Base-by-base conservation (phyloP, 2,329 filamentous ascomycete species). In the Sporothrix variecibatus region DNA sequence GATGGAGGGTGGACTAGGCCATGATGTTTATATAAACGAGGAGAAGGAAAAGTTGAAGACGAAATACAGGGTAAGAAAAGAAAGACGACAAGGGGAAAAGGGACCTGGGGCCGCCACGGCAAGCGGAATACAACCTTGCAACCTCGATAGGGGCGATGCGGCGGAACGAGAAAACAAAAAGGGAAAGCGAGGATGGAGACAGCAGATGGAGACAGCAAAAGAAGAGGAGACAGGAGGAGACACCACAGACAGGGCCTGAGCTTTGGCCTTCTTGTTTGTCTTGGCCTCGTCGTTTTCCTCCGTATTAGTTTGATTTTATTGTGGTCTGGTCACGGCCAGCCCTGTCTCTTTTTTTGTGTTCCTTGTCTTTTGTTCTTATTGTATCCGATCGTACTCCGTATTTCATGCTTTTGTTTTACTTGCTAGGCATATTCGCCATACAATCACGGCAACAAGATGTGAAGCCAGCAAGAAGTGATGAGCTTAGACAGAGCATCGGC, bases 71-170 rank as follows among this genome's bases (percentile, higher is more conserved):
- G 38, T n/a, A 20, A n/a, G 31, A 40, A 23, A 26, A 31, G 20
- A 51, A 34, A 1, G 31, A 38, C 9, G 11, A 51, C 12, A 60
- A 3, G 34, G 23, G 8, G 7, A 51, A 28, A 51, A 20, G 11
- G 23, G 31, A 58, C 43, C 2, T 26, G 17, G 46, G 46, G 17
- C 20, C 31, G 2, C 51, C 11, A 60, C 31, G 49, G 68, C 31
- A 58, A 71, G 51, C n/a, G 46, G 46, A 34, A 53, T 53, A 51
- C 67, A 38, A 69, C 67, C 67, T 51, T 69, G 67, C 46, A 20
- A 40, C 38, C 12, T 38, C 64, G 11, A 43, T 15, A 51, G 20
- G 28, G 38, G 51, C 62, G 62, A 46, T 67, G 23, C 31, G 20
- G 34, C 34, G 34, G 34, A 64, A n/a, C 56, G 3, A 40, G 60